Evolutionary conservation across 78 protist genomes (phyloP), one percentile per base, ranked within the genome.

Genomic region (Dictyostelium citrinum): DNA sequence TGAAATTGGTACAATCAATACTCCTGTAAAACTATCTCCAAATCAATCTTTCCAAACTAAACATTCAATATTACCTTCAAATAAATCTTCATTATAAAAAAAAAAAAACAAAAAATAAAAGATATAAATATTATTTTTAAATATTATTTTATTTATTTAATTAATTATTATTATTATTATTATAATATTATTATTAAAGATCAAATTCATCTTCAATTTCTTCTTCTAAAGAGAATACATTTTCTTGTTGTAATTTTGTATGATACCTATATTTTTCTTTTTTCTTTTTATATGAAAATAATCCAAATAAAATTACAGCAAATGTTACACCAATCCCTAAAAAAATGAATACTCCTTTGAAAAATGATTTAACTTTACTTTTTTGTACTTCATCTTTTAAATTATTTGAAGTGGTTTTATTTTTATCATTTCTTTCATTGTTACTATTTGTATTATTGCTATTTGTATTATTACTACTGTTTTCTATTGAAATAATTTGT

Each of bases 1-100:
- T 29, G 92, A 86, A 64, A 27, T 51, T 27, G 92, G 84, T 77
- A 49, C 46, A 0, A 86, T 86, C 16, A 49, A 86, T 12, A 55
- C 67, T 0, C 92, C 92, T 35, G 45, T 35, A 24, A 20, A 31
- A 16, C 24, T 86, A 58, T 22, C 35, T 17, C 58, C 83, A 64
- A 67, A 67, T 64, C 84, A 86, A 61, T 17, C 55, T 6, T 77
- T 60, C 64, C 70, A 39, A 29, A 29, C 80, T 24, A 83, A 45
- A 49, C 90, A 83, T 29, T 31, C 51, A 7, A 83, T 83, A 16
- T n/a, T 71, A 24, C 90, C 90, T 6, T 46, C 81, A 39, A 67
- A 29, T 58, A 64, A 64, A 64, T 64, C 64, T 55, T 55, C 64
- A 1, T 55, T 55, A 55, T 55, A 55, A 55, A 20, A 20, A 20